A percentile compares a stretch with the other conserved stretches of the same genome.
These are phyloP conservation scores for Oldenlandia corymbosa DNA, from an alignment of 257 asterid genomes.

Conservation along the genomic window DNA sequence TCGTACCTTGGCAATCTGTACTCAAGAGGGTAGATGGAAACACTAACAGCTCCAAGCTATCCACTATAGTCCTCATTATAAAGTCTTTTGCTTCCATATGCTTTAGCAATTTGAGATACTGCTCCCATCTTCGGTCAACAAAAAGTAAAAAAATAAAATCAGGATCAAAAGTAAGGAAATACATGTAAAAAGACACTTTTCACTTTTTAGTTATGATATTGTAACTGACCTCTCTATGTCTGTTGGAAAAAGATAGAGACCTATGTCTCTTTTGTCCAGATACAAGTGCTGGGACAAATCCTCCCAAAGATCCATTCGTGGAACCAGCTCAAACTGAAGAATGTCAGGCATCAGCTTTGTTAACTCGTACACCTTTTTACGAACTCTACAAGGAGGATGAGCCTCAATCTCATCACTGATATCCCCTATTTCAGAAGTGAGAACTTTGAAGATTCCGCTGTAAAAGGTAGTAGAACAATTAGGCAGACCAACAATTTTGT, in stretches of 20 bases:
- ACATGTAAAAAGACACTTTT: neutral
- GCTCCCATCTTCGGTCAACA: conserved; percentile 32
- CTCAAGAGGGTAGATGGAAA: conserved; percentile 50
- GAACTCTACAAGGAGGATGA: conserved; percentile 48
- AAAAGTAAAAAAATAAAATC: neutral
- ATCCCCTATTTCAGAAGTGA: conserved; percentile 12
- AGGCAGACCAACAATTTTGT: neutral
- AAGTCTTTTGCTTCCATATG: conserved; percentile 23
- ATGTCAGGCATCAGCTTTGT: conserved; percentile 50
- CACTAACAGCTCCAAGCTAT: conserved; percentile 54
- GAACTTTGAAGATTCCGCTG: conserved; percentile 58
- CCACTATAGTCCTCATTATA: conserved; percentile 43
- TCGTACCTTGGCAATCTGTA: conserved; percentile 48
- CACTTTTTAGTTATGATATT: neutral
- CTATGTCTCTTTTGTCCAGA: conserved; percentile 49
- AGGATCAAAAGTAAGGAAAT: neutral
- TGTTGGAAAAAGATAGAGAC: conserved; percentile 55
- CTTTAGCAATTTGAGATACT: conserved; percentile 41
- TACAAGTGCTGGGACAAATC: conserved; percentile 28
- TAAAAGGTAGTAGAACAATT: conserved; percentile 12
- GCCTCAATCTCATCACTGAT: conserved; percentile 38
- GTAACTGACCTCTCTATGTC: conserved; percentile 37
- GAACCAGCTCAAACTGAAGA: conserved; percentile 48
- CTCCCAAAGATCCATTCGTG: conserved; percentile 30
- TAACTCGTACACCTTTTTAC: conserved; percentile 38